Evolutionary conservation across 2,329 filamentous ascomycete genomes (phyloP).

Genomic region (Aspergillus phoenicis): DNA sequence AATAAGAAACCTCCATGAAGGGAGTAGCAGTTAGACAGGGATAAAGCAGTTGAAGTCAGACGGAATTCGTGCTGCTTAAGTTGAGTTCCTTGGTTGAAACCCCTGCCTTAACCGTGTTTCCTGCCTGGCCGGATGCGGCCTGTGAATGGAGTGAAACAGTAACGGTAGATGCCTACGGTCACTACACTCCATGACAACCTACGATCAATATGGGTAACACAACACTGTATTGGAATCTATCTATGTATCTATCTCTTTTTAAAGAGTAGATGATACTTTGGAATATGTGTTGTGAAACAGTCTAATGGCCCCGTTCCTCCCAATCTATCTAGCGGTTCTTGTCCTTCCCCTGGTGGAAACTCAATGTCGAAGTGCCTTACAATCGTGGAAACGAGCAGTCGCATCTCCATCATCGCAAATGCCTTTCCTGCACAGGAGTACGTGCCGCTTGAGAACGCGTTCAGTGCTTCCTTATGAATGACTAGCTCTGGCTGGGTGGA

Average conservation of each 20-base stretch:
- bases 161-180: no score
- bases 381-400: conserved; percentile 12
- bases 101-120: conserved; percentile 21
- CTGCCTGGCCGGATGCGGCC: conserved; percentile 22
- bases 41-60: background rate
- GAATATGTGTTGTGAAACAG: conserved; percentile 15
- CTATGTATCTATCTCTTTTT: conserved; percentile 1
- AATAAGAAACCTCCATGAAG: background rate
- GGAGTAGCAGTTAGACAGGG: background rate
- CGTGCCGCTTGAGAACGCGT: conserved; percentile 11
- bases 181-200: background rate
- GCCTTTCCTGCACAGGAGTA: conserved; percentile 13
- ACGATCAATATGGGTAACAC: background rate
- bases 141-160: background rate
- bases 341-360: conserved; percentile 8
- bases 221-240: background rate
- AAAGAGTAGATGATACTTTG: conserved; percentile 12
- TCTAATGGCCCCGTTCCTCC: conserved; percentile 10
- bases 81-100: conserved; percentile 18
- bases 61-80: background rate
- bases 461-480: conserved; percentile 13
- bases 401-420: conserved; percentile 18
- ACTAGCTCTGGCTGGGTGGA: conserved; percentile 12
- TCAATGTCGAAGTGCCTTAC: conserved; percentile 14
- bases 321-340: conserved; percentile 9